Evolutionary conservation across 2,329 filamentous ascomycete species (phyloP), one percentile per base, ranked within the genome.

Genomic region (Amauroascus niger): DNA sequence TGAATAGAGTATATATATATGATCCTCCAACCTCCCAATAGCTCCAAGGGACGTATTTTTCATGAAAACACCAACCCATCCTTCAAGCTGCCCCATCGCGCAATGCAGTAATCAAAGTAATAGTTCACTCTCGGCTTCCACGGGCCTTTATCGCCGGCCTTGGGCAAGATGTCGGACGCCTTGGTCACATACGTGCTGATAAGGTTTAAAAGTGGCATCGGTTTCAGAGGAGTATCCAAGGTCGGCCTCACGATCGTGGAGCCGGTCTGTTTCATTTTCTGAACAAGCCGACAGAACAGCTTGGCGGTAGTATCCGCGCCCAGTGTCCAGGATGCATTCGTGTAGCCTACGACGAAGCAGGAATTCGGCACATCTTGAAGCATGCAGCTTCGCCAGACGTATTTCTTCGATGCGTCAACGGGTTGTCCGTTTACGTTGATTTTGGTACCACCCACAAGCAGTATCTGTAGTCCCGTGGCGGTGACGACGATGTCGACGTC

Each of bases 321-420:
- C 4, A 74, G 61, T 0, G 72, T 74, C 72, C 72, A 74, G 4
- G 70, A 70, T 2, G 69, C 70, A 51, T 73, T 71, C 3, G 70
- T 69, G 54, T 74, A 74, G 0, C 72, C 72, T 47, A 74, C 67
- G 13, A 74, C 60, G 33, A 70, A 69, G 1, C 65, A 62, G 2
- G 69, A 61, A 55, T 74, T 74, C 14, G 72, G 72, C 4, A 74
- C 37, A 55, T 74, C 71, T 56, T 74, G 71, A 24, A 74, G 50
- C 69, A 74, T 69, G 33, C 69, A 63, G 4, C 70, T 70, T 52
- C 71, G 69, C 72, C 71, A 74, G 22, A 70, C 54, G 3, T 57
- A 57, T 26, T 65, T 63, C 28, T 67, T 58, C 3, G 20, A 22
- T 7, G 14, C 16, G n/a, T 53, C 51, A 33, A 39, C 7, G 14